A percentile compares a stretch with the other conserved stretches of the same genome.
Conservation (phyloP, 495 filamentous ascomycete species). For the Aspergillus hancockii region DNA sequence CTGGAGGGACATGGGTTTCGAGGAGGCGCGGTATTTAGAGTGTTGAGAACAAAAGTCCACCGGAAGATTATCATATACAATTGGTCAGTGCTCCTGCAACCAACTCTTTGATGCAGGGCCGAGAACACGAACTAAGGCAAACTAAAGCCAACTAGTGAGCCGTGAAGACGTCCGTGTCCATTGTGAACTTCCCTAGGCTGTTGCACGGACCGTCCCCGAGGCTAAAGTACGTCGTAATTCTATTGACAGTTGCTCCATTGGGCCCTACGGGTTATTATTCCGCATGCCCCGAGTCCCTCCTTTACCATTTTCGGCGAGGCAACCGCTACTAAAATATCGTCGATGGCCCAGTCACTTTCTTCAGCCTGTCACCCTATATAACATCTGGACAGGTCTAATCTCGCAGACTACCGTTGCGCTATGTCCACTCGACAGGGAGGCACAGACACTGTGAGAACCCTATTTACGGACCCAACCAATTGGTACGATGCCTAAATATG, state of each 20-base stretch:
- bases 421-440: neutral
- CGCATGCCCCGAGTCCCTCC: neutral
- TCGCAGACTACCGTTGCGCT: neutral
- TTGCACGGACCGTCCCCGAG: neutral
- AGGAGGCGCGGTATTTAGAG: neutral
- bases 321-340: neutral
- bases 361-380: neutral
- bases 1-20: neutral
- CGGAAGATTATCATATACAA: neutral
- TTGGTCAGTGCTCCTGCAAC: neutral
- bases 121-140: neutral
- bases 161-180: neutral
- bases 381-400: neutral
- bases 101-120: neutral
- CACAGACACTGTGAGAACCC: neutral
- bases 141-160: no score
- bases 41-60: neutral
- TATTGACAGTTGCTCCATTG: neutral
- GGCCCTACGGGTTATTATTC: neutral
- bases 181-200: neutral
- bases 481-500: neutral
- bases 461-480: neutral
- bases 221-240: neutral
- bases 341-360: neutral
- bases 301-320: neutral